Percentiles rank a stretch among this genome's conserved stretches.
phyloP scores from a whole-genome alignment of 306 rosid species.

The Carpinus fangiana region DNA sequence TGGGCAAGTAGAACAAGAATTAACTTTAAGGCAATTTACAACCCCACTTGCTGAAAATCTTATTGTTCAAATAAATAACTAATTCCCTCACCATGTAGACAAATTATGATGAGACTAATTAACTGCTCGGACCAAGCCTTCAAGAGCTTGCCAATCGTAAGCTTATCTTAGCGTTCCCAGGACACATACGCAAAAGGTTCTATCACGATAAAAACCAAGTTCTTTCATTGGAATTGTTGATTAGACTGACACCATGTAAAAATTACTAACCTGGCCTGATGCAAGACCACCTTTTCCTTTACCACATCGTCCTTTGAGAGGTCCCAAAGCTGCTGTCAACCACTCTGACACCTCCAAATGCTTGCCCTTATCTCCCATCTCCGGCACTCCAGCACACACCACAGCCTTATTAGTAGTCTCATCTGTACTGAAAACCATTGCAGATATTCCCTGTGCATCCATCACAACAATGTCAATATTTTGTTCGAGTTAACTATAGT shows the following conservation, averaged over 20 bases:
- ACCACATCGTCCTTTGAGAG: slow-evolving; percentile 86
- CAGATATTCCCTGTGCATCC: slow-evolving; percentile 72
- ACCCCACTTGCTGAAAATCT: not conserved
- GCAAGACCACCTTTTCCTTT: slow-evolving; percentile 97
- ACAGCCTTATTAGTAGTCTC: slow-evolving; percentile 82
- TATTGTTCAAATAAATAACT: not conserved
- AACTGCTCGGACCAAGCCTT: not conserved
- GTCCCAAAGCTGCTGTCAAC: slow-evolving; percentile 77
- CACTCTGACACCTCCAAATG: slow-evolving; percentile 83
- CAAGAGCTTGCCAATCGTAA: not conserved
- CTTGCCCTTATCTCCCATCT: slow-evolving; percentile 52
- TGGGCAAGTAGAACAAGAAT: not conserved
- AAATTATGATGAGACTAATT: not conserved
- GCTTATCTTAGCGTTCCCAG: not conserved
- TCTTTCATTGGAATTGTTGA: not conserved
- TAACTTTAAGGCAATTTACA: not conserved
- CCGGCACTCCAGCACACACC: slow-evolving; percentile 96
- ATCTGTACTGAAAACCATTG: slow-evolving; percentile 91
- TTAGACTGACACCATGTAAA: not conserved
- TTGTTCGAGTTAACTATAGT: slow-evolving; percentile 9
- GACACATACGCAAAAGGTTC: not conserved
- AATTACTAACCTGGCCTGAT: slow-evolving; percentile 82
- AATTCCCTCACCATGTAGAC: not conserved
- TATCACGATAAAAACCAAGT: not conserved
- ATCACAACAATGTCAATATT: slow-evolving; percentile 28